Evolutionary conservation across 495 filamentous ascomycete species (phyloP).

Genomic region (Penicillium antarcticum): DNA sequence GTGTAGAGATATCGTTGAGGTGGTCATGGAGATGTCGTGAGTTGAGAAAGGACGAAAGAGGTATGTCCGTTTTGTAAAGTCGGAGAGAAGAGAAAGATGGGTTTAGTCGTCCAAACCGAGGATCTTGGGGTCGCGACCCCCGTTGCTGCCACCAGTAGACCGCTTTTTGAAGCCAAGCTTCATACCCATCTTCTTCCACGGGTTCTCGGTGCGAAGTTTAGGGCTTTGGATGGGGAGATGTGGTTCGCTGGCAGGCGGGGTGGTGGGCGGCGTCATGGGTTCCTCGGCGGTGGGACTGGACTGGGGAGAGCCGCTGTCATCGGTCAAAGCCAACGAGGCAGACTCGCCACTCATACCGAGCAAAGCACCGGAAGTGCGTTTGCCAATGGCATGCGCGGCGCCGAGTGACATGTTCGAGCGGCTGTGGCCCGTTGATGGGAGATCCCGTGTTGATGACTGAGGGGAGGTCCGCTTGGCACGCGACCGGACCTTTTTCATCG

Average conservation of each 20-base stretch:
- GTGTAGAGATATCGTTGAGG: constrained; percentile 3
- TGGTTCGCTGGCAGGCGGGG: constrained; percentile 67
- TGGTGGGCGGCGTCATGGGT: constrained; percentile 87
- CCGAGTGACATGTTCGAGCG: constrained; percentile 35
- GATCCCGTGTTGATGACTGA: constrained; percentile 39
- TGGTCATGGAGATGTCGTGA: constrained; percentile 3
- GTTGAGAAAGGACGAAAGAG: not conserved
- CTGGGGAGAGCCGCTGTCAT: constrained; percentile 45
- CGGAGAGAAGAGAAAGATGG: not conserved
- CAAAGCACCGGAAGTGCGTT: constrained; percentile 35
- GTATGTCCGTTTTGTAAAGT: not conserved
- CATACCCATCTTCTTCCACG: constrained; percentile 84
- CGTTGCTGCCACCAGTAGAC: constrained; percentile 30
- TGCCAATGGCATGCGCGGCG: constrained; percentile 31
- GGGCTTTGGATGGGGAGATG: constrained; percentile 50
- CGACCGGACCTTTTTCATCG: constrained; percentile 30
- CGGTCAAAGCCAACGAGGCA: constrained; percentile 35
- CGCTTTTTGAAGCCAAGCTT: constrained; percentile 70
- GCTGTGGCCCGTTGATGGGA: constrained; percentile 23
- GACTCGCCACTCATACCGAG: constrained; percentile 40
- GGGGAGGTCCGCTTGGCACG: constrained; percentile 42
- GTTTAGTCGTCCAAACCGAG: constrained; percentile 33
- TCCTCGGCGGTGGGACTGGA: constrained; percentile 51
- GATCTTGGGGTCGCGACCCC: constrained; percentile 31
- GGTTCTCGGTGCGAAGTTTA: constrained; percentile 51